Evolutionary conservation across 2,329 filamentous ascomycete genomes (phyloP), one percentile per base, ranked within the genome.

Genomic region (Cordyceps sp.): DNA sequence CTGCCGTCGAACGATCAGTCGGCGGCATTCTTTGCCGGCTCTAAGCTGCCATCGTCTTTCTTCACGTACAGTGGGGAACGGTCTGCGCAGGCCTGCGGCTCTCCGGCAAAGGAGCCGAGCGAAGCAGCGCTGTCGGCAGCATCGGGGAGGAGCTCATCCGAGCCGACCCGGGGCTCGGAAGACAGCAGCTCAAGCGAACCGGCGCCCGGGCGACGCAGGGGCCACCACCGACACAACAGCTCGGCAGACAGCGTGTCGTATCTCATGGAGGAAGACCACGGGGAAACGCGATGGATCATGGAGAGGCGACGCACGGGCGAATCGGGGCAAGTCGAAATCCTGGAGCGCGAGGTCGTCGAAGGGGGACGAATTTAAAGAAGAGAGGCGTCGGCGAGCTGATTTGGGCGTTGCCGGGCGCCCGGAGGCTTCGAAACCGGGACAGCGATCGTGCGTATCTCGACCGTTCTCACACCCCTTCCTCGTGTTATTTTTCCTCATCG

Each of bases 221-320:
- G 62, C n/a, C 67, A 70, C 21, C 66, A 68, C 39, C 54, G 59
- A 12, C 58, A 67, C 40, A 64, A 61, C 40, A 57, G 66, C 31
- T 78, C 70, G 29, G 61, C 73, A 2, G 78, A 81, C 41, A 79
- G 74, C 39, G 72, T 84, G 22, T 76, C 75, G 6, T 84, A 84
- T 48, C 65, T 66, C 29, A 71, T 76, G 37, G 73, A 78, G 44
- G 70, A 74, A 29, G 61, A 68, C 3, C 62, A 62, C 8, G 67
- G 64, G 1, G 66, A 68, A 39, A 66, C 62, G 34, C 57, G 74
- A 29, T 83, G 78, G 78, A 68, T 83, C 7, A 57, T 83, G 41
- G 78, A 84, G 50, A 56, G 77, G 23, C 61, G 77, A 32, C 58
- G 78, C 23, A 78, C 73, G 3, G 71, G 62, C 1, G 76, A 81